phyloP scores from a whole-genome alignment of 2,329 filamentous ascomycete genomes.

The Mycosphaerella sp. region DNA sequence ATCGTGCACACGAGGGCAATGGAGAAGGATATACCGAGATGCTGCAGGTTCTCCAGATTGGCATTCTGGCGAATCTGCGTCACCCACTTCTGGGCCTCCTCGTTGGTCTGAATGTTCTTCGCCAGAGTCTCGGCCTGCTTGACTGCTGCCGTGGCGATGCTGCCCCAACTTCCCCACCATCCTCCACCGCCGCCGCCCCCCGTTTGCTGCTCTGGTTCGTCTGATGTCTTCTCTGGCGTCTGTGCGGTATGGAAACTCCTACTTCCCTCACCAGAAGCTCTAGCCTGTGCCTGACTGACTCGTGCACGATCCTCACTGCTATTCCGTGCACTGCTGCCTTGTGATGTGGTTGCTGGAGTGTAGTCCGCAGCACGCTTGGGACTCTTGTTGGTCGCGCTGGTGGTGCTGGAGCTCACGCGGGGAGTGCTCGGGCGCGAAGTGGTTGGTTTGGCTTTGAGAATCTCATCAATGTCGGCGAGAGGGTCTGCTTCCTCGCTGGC shows the following conservation, averaged over 20 bases:
- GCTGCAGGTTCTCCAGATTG: conserved; percentile 64
- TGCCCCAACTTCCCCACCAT: conserved; percentile 84
- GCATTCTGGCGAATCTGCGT: conserved; percentile 81
- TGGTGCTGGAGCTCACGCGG: conserved; percentile 50
- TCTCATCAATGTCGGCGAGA: conserved; percentile 78
- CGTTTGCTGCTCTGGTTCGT: conserved; percentile 34
- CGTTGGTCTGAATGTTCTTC: conserved; percentile 91
- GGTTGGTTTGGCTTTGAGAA: conserved; percentile 62
- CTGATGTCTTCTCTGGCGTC: conserved; percentile 50
- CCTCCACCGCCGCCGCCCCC: conserved; percentile 52
- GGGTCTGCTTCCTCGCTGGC: conserved; percentile 59
- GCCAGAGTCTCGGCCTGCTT: conserved; percentile 91
- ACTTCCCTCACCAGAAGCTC: conserved; percentile 74
- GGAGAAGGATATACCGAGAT: conserved; percentile 55
- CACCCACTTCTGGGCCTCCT: conserved; percentile 94
- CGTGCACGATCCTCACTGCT: conserved; percentile 57
- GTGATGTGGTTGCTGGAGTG: conserved; percentile 45
- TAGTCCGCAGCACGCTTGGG: conserved; percentile 36
- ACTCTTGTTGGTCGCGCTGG: conserved; percentile 35
- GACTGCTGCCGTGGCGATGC: conserved; percentile 74
- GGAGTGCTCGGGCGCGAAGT: conserved; percentile 75
- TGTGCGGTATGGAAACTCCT: conserved; percentile 65
- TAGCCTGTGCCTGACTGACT: conserved; percentile 35
- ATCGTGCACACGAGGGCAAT: neutral
- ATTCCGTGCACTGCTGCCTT: conserved; percentile 47